Base-by-base conservation (phyloP, 1,284 basidiomycete species). In the Vanrija pseudolonga region DNA sequence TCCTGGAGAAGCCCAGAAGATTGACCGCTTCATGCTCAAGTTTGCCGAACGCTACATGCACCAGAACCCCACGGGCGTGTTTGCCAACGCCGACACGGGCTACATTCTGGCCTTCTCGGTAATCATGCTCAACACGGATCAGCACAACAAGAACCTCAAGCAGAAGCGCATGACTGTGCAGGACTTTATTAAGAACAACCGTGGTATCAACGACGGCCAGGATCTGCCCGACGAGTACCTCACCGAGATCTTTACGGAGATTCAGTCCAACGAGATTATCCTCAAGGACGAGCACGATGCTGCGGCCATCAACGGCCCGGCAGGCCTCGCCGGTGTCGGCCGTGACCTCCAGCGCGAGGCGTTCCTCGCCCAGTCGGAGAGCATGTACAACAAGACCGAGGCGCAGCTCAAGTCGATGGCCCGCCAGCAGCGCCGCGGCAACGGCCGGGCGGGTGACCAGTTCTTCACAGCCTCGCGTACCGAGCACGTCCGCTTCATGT, bases 11-110 rank as follows among this genome's bases (percentile, higher is more conserved):
- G 80, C 91, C 0, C 94, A 98, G 76, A 97, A 97, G 79, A 97
- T 98, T 64, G 94, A 98, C 81, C 85, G 94, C n/a, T 97, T 85
- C 77, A 94, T 98, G 90, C 83, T 97, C 55, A 98, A 98, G 74
- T 98, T 96, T 69, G 93, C 94, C 5, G 93, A 96, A 69, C 83
- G 92, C 20, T 98, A 92, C 72, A 90, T 95, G 61, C 89, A 86
- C 37, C 86, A 86, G 54, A 96, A 97, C 72, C 76, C 84, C 0
- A 82, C 85, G 61, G 88, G 87, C 1, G 80, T 83, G 6, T 97
- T 97, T 68, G 88, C 89, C 53, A 82, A 82, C 62, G 81, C 81
- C 66, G 93, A 96, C 71, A 86, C 90, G 17, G 91, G 88, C 43
- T 98, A 97, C 73, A 85, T 98, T 40, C 82, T 97, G 45, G 89